Percentiles rank a stretch among this genome's conserved stretches.
These are phyloP conservation scores for Claviceps pazoutovae DNA, from an alignment of 2,329 filamentous ascomycete genomes.

Conservation along the genomic window DNA sequence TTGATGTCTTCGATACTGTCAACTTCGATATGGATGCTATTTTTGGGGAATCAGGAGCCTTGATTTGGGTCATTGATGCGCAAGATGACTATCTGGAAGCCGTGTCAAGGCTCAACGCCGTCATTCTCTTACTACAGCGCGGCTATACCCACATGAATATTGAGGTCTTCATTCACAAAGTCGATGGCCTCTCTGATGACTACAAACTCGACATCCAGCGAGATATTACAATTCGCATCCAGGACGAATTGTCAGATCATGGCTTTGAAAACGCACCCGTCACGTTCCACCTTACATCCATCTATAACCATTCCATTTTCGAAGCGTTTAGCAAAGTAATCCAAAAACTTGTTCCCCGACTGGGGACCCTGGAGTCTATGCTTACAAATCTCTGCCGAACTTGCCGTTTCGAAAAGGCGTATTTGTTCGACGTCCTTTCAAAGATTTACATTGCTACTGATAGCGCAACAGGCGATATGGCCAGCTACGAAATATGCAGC, in stretches of 20 bases:
- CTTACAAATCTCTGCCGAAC: conserved; percentile 88
- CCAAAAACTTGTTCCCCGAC: conserved; percentile 87
- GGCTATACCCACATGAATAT: conserved; percentile 90
- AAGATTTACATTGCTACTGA: conserved; percentile 99
- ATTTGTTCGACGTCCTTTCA: conserved; percentile 91
- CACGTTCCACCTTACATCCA: conserved; percentile 90
- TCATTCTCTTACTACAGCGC: conserved; percentile 78
- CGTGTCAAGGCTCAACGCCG: conserved; percentile 72
- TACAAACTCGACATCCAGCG: conserved; percentile 93
- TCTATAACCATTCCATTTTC: conserved; percentile 97
- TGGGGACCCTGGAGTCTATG: conserved; percentile 84
- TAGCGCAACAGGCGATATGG: conserved; percentile 82
- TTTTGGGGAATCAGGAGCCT: conserved; percentile 82
- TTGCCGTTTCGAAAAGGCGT: conserved; percentile 93
- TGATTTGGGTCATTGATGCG: conserved; percentile 98
- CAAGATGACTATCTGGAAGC: conserved; percentile 96
- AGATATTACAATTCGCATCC: conserved; percentile 90
- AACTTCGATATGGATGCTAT: conserved; percentile 86
- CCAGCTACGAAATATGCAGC: conserved; percentile 94
- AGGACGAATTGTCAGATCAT: conserved; percentile 86
- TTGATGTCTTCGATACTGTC: conserved; percentile 76
- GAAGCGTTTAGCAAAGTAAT: conserved; percentile 98
- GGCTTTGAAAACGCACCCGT: conserved; percentile 89
- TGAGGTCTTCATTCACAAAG: conserved; percentile 98
- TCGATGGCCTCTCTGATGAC: conserved; percentile 92